phyloP scores from a whole-genome alignment of 2,329 filamentous ascomycete genomes.

The Colletotrichum plurivorum region DNA sequence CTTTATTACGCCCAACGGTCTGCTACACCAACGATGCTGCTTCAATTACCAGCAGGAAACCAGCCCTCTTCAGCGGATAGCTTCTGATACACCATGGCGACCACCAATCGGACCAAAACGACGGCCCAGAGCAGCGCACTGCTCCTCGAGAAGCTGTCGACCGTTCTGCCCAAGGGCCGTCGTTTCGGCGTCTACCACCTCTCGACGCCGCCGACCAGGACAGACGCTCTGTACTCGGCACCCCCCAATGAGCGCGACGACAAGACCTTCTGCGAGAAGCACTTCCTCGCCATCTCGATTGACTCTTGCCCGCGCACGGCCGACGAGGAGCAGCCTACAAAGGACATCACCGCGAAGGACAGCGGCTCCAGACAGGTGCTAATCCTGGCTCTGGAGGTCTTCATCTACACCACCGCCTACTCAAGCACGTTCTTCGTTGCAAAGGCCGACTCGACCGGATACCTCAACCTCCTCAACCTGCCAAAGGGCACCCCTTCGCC shows the following conservation, averaged over 20 bases:
- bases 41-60: not conserved
- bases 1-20: too few relatives aligned
- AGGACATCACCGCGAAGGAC: constrained; percentile 43
- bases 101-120: constrained; percentile 27
- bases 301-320: constrained; percentile 45
- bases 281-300: constrained; percentile 75
- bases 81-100: constrained; percentile 44
- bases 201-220: constrained; percentile 84
- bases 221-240: constrained; percentile 83
- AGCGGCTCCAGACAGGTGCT: constrained; percentile 67
- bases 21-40: constrained; percentile 17
- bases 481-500: constrained; percentile 78
- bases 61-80: not conserved
- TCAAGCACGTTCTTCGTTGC: constrained; percentile 93
- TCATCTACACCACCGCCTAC: constrained; percentile 86
- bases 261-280: constrained; percentile 87
- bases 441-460: constrained; percentile 97
- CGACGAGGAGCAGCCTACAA: constrained; percentile 34
- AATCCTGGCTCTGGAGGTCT: constrained; percentile 86
- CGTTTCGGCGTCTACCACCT: constrained; percentile 85
- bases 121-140: constrained; percentile 45
- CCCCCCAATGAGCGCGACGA: constrained; percentile 80
- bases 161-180: constrained; percentile 66
- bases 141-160: constrained; percentile 59
- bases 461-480: constrained; percentile 76